A percentile compares a stretch with the other conserved stretches of the same genome.
These are phyloP conservation scores for Orbilia javanica DNA, from an alignment of 2,329 filamentous ascomycete genomes.

Conservation along the genomic window DNA sequence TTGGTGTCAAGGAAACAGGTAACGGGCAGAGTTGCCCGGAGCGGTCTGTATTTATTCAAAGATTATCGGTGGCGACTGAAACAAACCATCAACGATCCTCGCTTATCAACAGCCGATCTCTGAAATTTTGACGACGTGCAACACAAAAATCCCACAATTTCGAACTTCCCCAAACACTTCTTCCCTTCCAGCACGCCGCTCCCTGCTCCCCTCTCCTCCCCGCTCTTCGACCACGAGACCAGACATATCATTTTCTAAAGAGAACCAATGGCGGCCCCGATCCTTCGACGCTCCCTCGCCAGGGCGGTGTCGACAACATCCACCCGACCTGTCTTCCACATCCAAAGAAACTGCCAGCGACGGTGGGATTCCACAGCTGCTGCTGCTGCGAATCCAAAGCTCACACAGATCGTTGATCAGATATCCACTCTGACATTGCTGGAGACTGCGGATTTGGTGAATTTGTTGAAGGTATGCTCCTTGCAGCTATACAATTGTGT, in stretches of 20 bases:
- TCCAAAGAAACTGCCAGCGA: conserved; percentile 50
- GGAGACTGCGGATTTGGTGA: conserved; percentile 96
- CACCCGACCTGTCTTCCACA: conserved; percentile 33
- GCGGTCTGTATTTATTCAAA: not conserved
- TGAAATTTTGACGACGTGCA: conserved; percentile 55
- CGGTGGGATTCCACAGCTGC: conserved; percentile 85
- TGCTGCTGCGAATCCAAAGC: conserved; percentile 83
- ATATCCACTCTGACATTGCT: conserved; percentile 98
- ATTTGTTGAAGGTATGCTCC: conserved; percentile 84
- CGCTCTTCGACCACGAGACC: not conserved
- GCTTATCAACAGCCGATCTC: conserved; percentile 45
- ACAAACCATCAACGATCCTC: conserved; percentile 19
- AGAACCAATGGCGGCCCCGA: conserved; percentile 47
- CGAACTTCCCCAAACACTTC: not conserved
- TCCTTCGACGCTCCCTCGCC: conserved; percentile 53
- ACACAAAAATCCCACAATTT: conserved; percentile 33
- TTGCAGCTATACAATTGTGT: not conserved
- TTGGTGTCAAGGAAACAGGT: not conserved
- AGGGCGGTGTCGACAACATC: conserved; percentile 35
- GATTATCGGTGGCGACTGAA: not conserved
- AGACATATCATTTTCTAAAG: not conserved
- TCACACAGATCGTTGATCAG: conserved; percentile 93
- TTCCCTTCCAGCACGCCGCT: not conserved
- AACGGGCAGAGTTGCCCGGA: not conserved
- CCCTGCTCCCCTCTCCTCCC: not conserved